A percentile compares a stretch with the other conserved stretches of the same genome.
phyloP scores from a whole-genome alignment of 306 rosid genomes.

The Cicer arietinum region DNA sequence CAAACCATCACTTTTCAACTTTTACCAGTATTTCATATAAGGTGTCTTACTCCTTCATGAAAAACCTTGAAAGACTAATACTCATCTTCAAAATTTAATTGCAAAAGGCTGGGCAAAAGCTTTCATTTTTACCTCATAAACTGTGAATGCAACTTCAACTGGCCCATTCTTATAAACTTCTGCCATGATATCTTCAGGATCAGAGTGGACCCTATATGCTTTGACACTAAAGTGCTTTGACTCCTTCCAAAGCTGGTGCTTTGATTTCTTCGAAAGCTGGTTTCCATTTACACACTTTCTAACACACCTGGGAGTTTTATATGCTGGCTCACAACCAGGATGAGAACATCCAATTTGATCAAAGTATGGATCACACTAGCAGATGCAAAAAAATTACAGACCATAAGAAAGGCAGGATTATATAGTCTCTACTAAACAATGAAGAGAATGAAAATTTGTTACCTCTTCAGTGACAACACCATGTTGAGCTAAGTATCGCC shows the following conservation, averaged over 20 bases:
- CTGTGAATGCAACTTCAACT: slow-evolving; percentile 89
- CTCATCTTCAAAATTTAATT: neutral
- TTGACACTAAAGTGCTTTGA: slow-evolving; percentile 74
- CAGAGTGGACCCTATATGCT: slow-evolving; percentile 65
- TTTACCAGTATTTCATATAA: neutral
- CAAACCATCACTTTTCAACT: neutral
- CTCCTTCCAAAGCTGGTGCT: slow-evolving; percentile 77
- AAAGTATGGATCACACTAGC: slow-evolving; percentile 95
- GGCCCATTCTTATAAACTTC: slow-evolving; percentile 93
- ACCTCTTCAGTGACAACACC: slow-evolving; percentile 99
- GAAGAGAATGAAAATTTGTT: slow-evolving; percentile 38
- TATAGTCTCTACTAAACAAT: slow-evolving; percentile 7
- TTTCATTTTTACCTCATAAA: slow-evolving; percentile 72
- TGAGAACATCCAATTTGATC: slow-evolving; percentile 79
- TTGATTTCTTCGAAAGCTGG: slow-evolving; percentile 76
- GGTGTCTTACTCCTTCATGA: neutral
- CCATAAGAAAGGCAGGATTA: slow-evolving; percentile 22
- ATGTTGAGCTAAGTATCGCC: slow-evolving; percentile 76
- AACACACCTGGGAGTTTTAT: slow-evolving; percentile 76
- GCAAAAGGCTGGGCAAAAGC: slow-evolving; percentile 33
- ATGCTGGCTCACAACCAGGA: slow-evolving; percentile 96
- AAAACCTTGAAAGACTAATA: neutral
- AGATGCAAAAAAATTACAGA: neutral
- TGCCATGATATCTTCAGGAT: slow-evolving; percentile 84
- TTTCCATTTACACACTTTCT: slow-evolving; percentile 71